Base-by-base conservation (phyloP, 2,329 filamentous ascomycete genomes). In the Fusarium nematophilum region DNA sequence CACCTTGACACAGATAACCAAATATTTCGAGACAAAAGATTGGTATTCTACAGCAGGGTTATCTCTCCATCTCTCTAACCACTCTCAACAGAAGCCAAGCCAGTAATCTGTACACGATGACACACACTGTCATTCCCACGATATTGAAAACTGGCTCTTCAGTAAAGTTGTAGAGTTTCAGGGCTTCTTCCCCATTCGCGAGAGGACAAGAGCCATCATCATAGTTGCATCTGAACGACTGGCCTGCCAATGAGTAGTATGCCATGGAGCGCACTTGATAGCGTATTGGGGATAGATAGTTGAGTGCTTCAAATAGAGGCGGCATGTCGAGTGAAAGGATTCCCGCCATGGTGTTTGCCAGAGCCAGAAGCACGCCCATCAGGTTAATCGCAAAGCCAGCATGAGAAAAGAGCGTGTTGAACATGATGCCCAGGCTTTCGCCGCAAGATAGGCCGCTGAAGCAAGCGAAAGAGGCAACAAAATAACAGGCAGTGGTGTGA, bases 361-460 rank as follows among this genome's bases (percentile, higher is more conserved):
- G 82, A 2, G 85, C 87, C 3, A 92, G 78, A 15, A 92, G 78
- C 37, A 91, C 81, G 2, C 83, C 86, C 55, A 88, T 90, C 51
- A 91, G 74, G 64, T 90, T 91, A 50, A 92, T 84, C 0, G 89
- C 88, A 71, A 92, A 92, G 4, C 90, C 90, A 0, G 88, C 89
- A 69, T 92, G 89, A 26, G 69, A 72, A 72, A 92, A 90, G 6
- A 92, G 75, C 2, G 89, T 92, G 75, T 91, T 91, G 78, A 92
- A 92, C 75, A 91, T 86, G 67, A 93, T 91, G 1, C 90, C 89
- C 2, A 92, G 69, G 52, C 86, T 89, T 78, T 92, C 90, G 23
- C 90, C 90, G 69, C 88, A 91, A 56, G 79, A 87, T n/a, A 91
- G 86, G 47, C 92, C 84, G 66, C 86, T 88, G 70, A 92, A 91